Conservation (phyloP, 2,329 filamentous ascomycete genomes). For the Boeremia lycopersici region DNA sequence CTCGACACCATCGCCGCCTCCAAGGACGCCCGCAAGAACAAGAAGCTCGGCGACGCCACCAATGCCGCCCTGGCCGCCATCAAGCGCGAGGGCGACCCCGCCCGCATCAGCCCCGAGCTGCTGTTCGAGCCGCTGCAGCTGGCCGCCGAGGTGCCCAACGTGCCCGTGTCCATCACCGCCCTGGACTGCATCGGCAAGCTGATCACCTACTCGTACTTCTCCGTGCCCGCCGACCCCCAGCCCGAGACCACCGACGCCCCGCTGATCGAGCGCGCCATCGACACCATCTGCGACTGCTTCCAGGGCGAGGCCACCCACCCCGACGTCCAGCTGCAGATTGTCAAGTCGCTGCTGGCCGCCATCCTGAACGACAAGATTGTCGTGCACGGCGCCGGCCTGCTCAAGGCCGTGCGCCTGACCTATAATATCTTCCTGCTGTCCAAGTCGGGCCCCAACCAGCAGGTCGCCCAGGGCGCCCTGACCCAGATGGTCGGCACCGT, state of each 20-base stretch:
- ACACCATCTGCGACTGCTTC: constrained; percentile 99
- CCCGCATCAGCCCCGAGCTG: constrained; percentile 85
- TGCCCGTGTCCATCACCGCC: constrained; percentile 84
- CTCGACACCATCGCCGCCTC: constrained; percentile 90
- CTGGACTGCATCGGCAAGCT: constrained; percentile 98
- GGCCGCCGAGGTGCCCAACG: constrained; percentile 84
- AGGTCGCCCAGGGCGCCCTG: constrained; percentile 93
- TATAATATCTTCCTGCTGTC: constrained; percentile 99
- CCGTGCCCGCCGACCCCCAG: constrained; percentile 62
- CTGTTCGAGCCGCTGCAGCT: constrained; percentile 91
- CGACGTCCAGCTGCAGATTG: constrained; percentile 95
- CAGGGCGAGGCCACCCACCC: constrained; percentile 91
- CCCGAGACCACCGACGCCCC: constrained; percentile 59
- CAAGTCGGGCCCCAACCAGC: constrained; percentile 91
- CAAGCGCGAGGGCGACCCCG: constrained; percentile 75
- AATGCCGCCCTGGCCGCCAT: constrained; percentile 84
- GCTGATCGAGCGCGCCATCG: constrained; percentile 95
- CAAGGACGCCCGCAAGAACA: constrained; percentile 87
- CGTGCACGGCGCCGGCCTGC: constrained; percentile 90
- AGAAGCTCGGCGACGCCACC: constrained; percentile 80
- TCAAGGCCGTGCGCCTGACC: constrained; percentile 96
- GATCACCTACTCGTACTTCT: constrained; percentile 98
- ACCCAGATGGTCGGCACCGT: constrained; percentile 99
- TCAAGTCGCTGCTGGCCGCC: constrained; percentile 93
- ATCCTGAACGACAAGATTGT: constrained; percentile 99